A percentile compares a stretch with the other conserved stretches of the same genome.
Conservation (phyloP, 2,329 filamentous ascomycete genomes). For the Beauveria rudraprayagi region DNA sequence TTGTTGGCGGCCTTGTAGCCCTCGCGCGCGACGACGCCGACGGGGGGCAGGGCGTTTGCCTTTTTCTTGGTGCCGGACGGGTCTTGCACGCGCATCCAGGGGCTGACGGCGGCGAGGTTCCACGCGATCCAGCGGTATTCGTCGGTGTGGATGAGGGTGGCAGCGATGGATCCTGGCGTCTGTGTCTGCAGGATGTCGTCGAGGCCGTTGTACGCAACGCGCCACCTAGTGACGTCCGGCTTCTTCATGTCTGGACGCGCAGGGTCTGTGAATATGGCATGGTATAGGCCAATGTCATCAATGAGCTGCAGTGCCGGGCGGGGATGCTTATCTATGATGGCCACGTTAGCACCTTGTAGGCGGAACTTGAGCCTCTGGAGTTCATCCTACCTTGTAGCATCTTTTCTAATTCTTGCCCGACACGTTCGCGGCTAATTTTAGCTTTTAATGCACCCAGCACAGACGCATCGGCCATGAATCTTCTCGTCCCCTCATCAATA, state of each 20-base stretch:
- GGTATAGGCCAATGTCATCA: constrained; percentile 58
- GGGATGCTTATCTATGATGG: constrained; percentile 45
- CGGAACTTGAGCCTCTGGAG: background rate
- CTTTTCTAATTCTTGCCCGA: constrained; percentile 83
- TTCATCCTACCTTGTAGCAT: constrained; percentile 61
- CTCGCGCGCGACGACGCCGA: constrained; percentile 54
- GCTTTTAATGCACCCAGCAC: constrained; percentile 71
- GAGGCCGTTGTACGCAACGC: constrained; percentile 55
- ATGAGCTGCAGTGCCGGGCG: constrained; percentile 55
- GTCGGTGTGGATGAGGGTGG: constrained; percentile 50
- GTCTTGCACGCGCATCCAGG: constrained; percentile 53
- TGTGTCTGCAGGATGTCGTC: constrained; percentile 37
- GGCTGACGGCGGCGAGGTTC: constrained; percentile 65
- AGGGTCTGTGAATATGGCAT: constrained; percentile 66
- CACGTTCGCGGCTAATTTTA: constrained; percentile 88
- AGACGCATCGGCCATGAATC: constrained; percentile 68
- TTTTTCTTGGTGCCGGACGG: constrained; percentile 39
- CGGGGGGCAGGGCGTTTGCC: constrained; percentile 40
- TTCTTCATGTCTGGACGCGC: constrained; percentile 39
- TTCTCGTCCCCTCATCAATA: constrained; percentile 62
- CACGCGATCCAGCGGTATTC: constrained; percentile 67
- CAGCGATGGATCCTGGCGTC: constrained; percentile 39
- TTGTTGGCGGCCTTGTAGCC: constrained; percentile 76
- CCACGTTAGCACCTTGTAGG: background rate
- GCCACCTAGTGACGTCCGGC: constrained; percentile 55